Conservation (phyloP, 768 basidiomycete species). For the Leucocoprinus birnbaumii region DNA sequence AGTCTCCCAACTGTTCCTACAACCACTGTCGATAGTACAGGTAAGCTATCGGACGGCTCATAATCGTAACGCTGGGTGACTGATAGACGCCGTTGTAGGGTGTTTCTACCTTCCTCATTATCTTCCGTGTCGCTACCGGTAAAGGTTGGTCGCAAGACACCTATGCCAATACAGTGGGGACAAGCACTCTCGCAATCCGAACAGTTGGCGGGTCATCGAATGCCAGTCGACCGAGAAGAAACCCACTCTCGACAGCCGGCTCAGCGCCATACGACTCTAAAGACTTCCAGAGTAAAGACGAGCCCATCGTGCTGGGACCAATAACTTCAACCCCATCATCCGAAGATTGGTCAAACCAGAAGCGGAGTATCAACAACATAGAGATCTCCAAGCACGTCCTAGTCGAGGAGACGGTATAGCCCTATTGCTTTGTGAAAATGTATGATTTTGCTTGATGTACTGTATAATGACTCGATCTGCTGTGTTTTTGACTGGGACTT, state of each 20-base stretch:
- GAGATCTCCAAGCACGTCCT: background rate
- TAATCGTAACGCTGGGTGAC: background rate
- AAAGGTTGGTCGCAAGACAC: constrained; percentile 12
- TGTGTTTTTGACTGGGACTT: too few species aligned
- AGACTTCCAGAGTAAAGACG: background rate
- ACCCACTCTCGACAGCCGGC: background rate
- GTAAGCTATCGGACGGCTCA: constrained; percentile 20
- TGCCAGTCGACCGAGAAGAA: background rate
- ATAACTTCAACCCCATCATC: background rate
- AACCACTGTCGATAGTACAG: constrained; percentile 37
- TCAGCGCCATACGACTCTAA: background rate
- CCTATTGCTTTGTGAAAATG: background rate
- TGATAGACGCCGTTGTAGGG: background rate
- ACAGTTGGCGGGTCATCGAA: background rate
- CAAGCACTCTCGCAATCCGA: background rate
- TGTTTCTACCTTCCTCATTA: constrained; percentile 10
- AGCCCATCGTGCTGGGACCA: background rate
- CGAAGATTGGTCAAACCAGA: background rate
- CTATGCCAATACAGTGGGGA: background rate
- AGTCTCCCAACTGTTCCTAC: constrained; percentile 31
- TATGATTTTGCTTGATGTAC: too few species aligned
- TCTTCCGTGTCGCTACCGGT: constrained; percentile 9
- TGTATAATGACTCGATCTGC: background rate
- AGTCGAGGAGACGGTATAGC: background rate
- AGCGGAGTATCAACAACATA: background rate